These are phyloP conservation scores for Aspergillus arachidicola DNA, from an alignment of 2,329 filamentous ascomycete genomes.

Conservation along the genomic window DNA sequence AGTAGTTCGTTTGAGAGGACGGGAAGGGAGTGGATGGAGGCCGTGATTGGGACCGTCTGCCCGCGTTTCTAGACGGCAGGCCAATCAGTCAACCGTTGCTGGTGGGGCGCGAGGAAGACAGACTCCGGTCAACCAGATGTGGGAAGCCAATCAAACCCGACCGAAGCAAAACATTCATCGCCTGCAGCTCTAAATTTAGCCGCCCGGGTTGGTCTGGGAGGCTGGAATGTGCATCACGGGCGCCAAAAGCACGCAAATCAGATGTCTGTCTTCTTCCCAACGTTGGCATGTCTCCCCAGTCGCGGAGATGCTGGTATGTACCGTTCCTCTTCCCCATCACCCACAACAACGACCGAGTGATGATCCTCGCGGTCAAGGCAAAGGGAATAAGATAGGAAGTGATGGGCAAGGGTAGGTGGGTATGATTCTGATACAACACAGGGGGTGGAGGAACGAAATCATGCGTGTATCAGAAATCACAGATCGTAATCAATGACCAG, in stretches of 20 bases:
- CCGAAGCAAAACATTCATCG: constrained; percentile 18
- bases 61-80: constrained; percentile 20
- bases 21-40: constrained; percentile 18
- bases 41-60: constrained; percentile 21
- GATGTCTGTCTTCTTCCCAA: constrained; percentile 24
- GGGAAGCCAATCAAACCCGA: constrained; percentile 23
- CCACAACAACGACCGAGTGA: constrained; percentile 1
- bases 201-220: constrained; percentile 29
- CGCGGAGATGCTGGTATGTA: neutral
- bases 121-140: constrained; percentile 17
- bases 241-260: constrained; percentile 38
- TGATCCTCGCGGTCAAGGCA: neutral
- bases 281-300: constrained; percentile 4
- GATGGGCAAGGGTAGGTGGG: constrained; percentile 10
- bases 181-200: constrained; percentile 44
- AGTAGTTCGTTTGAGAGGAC: constrained; percentile 19
- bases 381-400: constrained; percentile 2
- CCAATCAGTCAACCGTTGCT: constrained; percentile 15
- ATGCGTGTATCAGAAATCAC: constrained; percentile 10
- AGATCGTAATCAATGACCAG: constrained; percentile 11
- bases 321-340: neutral
- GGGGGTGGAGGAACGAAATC: constrained; percentile 16
- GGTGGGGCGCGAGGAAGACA: constrained; percentile 8
- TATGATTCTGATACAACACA: constrained; percentile 16
- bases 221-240: constrained; percentile 32